These are phyloP conservation scores for Plectranthus barbatus DNA, from an alignment of 257 asterid genomes.

Conservation along the genomic window DNA sequence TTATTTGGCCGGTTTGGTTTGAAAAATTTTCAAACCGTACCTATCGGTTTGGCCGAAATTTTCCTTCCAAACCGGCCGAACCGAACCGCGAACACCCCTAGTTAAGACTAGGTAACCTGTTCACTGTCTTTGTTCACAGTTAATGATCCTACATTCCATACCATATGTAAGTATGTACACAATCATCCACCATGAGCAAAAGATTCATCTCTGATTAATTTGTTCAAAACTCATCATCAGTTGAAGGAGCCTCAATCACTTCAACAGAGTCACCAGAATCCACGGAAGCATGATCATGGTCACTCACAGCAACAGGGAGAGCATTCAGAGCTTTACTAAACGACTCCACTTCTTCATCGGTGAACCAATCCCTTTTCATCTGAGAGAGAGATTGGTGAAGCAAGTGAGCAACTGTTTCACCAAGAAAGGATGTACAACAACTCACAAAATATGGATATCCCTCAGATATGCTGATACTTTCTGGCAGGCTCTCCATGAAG, in stretches of 20 bases:
- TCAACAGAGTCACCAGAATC: slow-evolving; percentile 18
- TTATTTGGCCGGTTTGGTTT: no score
- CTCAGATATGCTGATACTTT: slow-evolving; percentile 34
- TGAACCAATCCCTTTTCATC: slow-evolving; percentile 62
- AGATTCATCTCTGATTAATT: no score
- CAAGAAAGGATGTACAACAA: not conserved
- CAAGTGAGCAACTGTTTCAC: not conserved
- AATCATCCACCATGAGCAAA: no score
- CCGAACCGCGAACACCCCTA: no score
- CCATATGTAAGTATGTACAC: no score
- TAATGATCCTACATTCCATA: no score
- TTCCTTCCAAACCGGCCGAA: no score
- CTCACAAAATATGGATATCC: slow-evolving; percentile 73
- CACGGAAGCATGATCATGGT: slow-evolving; percentile 1
- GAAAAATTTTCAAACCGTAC: no score
- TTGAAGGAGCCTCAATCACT: not conserved
- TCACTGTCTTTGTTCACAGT: no score
- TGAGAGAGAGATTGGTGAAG: not conserved
- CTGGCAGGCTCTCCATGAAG: slow-evolving; percentile 55
- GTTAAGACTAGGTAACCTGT: no score
- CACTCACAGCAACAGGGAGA: not conserved
- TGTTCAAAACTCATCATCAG: not conserved
- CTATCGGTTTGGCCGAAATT: no score
- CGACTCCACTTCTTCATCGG: slow-evolving; percentile 29
- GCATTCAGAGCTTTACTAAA: slow-evolving; percentile 31